Percentiles rank a stretch among this genome's conserved stretches.
Evolutionary conservation across 139 green algal genomes (phyloP).

Genomic region (Chlorella sp.): DNA sequence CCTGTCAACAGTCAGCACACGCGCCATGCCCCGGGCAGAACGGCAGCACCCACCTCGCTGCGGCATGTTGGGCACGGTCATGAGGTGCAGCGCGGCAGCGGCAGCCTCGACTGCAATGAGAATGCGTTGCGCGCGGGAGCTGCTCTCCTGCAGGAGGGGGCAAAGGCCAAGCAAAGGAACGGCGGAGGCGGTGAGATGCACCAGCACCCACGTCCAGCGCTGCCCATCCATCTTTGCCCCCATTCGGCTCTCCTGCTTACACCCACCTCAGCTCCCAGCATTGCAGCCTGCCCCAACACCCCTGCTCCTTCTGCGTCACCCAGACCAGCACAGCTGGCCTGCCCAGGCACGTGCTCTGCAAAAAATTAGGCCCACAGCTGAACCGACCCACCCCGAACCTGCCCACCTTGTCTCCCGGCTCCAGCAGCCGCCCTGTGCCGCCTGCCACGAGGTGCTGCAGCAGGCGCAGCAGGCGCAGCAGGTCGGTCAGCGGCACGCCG

Average conservation of each 20-base stretch:
- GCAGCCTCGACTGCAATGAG: slow-evolving; percentile 42
- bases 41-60: slow-evolving; percentile 36
- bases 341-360: no score
- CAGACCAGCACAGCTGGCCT: no score
- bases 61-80: slow-evolving; percentile 54
- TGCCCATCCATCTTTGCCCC: no score
- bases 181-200: neutral
- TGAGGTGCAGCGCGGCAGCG: slow-evolving; percentile 46
- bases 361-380: no score
- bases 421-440: slow-evolving; percentile 2
- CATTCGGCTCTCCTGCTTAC: no score
- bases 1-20: neutral
- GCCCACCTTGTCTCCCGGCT: slow-evolving; percentile 17
- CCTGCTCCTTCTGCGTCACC: no score
- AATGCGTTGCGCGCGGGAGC: neutral
- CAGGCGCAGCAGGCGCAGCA: slow-evolving; percentile 40
- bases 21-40: neutral
- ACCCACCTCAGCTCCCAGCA: no score
- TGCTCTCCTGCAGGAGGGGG: slow-evolving; percentile 6
- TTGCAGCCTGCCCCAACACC: no score
- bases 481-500: slow-evolving; percentile 3
- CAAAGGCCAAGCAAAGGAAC: neutral
- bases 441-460: slow-evolving; percentile 10
- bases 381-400: neutral
- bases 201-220: neutral